A percentile compares a stretch with the other conserved stretches of the same genome.
These are phyloP conservation scores for Neophaeococcomyces mojaviensis DNA, from an alignment of 2,329 filamentous ascomycete genomes.

Conservation along the genomic window DNA sequence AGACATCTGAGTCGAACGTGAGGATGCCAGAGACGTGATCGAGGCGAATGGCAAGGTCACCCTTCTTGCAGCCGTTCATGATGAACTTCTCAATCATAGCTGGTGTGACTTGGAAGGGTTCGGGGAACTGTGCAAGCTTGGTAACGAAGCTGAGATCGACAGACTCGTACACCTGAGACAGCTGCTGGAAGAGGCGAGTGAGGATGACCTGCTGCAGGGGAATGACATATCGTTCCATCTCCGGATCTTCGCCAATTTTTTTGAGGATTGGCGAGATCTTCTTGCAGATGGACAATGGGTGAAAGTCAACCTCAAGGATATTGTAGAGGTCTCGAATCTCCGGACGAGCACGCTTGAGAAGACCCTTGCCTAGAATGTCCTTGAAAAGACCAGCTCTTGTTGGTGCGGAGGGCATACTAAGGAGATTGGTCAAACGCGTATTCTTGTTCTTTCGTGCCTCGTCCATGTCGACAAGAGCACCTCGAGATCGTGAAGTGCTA, in stretches of 20 bases:
- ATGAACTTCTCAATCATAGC: conserved; percentile 99
- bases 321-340: conserved; percentile 98
- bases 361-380: conserved; percentile 88
- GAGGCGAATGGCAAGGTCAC: conserved; percentile 89
- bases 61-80: conserved; percentile 99
- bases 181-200: conserved; percentile 94
- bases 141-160: conserved; percentile 92
- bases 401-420: conserved; percentile 85
- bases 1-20: conserved; percentile 96
- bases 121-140: conserved; percentile 88
- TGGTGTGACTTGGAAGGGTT: conserved; percentile 85
- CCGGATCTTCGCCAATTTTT: conserved; percentile 84
- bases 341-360: conserved; percentile 82
- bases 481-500: conserved; percentile 92
- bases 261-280: conserved; percentile 95
- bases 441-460: conserved; percentile 99
- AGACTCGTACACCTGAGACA: conserved; percentile 98
- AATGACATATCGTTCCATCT: conserved; percentile 95
- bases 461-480: conserved; percentile 92
- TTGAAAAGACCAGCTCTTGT: conserved; percentile 89
- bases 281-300: conserved; percentile 95
- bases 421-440: conserved; percentile 86
- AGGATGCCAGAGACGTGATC: conserved; percentile 91
- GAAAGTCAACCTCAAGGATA: conserved; percentile 98
- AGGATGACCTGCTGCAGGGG: conserved; percentile 98